Conservation (phyloP, 495 filamentous ascomycete genomes). For the Entonaema liquescens region DNA sequence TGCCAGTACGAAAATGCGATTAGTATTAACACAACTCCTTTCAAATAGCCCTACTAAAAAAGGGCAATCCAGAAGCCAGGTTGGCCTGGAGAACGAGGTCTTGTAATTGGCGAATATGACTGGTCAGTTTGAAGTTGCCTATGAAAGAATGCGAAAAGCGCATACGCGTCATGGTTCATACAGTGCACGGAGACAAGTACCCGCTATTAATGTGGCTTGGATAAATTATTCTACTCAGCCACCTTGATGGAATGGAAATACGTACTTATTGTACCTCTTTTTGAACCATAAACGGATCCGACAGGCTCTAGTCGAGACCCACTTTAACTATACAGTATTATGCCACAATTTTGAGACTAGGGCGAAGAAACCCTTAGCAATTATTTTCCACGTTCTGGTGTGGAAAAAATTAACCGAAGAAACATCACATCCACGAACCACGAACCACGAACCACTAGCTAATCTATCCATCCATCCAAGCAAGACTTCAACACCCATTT, state of each 20-base stretch:
- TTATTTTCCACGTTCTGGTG: constrained; percentile 38
- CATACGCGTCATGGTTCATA: neutral
- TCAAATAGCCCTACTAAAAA: constrained; percentile 6
- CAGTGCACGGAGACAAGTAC: neutral
- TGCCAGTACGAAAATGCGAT: constrained; percentile 21
- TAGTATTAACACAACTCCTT: neutral
- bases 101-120: constrained; percentile 21
- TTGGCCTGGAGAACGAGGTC: neutral
- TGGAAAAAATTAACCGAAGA: constrained; percentile 50
- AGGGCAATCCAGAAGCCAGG: neutral
- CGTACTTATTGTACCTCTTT: neutral
- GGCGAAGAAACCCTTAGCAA: constrained; percentile 46
- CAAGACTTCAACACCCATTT: constrained; percentile 43
- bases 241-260: neutral
- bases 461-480: constrained; percentile 32
- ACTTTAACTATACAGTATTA: neutral
- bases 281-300: neutral
- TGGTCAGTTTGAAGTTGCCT: constrained; percentile 17
- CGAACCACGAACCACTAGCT: constrained; percentile 39
- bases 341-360: constrained; percentile 20
- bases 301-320: neutral
- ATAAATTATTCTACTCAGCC: neutral
- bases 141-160: neutral
- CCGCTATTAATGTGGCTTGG: neutral
- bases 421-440: constrained; percentile 43